Evolutionary conservation across 768 basidiomycete species (phyloP).

Genomic region (Megacollybia marginata): DNA sequence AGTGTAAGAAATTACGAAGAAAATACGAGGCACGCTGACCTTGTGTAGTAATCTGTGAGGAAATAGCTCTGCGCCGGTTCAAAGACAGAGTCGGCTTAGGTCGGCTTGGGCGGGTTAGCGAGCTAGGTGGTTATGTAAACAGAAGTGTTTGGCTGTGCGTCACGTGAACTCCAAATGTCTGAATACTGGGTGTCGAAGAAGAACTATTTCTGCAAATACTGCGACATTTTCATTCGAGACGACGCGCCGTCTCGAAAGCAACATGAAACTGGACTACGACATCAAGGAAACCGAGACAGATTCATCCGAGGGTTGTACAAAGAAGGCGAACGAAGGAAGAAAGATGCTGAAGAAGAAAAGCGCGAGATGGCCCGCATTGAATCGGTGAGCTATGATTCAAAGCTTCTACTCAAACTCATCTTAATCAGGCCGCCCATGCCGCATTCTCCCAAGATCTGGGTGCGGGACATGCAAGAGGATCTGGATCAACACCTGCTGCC

Average conservation of each 20-base stretch:
- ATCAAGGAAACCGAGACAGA: constrained; percentile 91
- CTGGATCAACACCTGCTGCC: constrained; percentile 21
- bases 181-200: constrained; percentile 94
- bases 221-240: constrained; percentile 94
- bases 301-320: constrained; percentile 93
- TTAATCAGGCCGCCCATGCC: constrained; percentile 61
- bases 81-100: no score
- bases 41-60: no score
- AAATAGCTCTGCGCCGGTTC: no score
- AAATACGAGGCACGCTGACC: no score
- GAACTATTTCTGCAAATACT: constrained; percentile 94
- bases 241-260: constrained; percentile 87
- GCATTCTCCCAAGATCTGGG: constrained; percentile 75
- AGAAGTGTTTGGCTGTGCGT: no score
- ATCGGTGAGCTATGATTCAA: constrained; percentile 38
- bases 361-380: constrained; percentile 50
- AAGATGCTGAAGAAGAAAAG: neutral
- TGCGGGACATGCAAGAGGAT: constrained; percentile 47
- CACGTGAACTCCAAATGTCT: no score
- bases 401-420: neutral
- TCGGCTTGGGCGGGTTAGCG: no score
- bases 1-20: no score
- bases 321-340: constrained; percentile 71
- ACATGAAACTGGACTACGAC: constrained; percentile 89
- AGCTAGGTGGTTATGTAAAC: no score